Evolutionary conservation across 305 asterid species (phyloP).

Genomic region (Rubia peregrina): DNA sequence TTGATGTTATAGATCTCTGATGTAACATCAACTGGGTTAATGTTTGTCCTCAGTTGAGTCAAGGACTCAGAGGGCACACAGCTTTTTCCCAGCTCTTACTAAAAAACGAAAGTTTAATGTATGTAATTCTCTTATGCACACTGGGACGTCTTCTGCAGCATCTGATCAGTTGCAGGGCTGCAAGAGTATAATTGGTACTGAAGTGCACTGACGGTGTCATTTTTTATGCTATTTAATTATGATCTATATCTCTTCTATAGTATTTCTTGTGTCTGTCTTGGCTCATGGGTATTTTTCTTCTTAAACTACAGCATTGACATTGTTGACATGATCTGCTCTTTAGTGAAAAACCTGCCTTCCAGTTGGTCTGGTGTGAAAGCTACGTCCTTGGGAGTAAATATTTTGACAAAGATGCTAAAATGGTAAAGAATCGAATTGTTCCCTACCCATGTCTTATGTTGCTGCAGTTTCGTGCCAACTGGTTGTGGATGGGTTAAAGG

Average conservation of each 20-base stretch:
- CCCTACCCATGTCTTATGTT: neutral
- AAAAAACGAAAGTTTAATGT: slow-evolving; percentile 16
- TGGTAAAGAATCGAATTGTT: slow-evolving; percentile 43
- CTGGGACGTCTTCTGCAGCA: slow-evolving; percentile 38
- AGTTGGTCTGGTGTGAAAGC: slow-evolving; percentile 48
- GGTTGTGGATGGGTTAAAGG: neutral
- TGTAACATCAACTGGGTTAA: neutral
- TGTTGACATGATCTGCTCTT: slow-evolving; percentile 70
- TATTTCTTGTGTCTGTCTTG: slow-evolving; percentile 14
- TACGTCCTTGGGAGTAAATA: slow-evolving; percentile 79
- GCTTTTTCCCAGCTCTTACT: neutral
- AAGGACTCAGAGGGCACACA: neutral
- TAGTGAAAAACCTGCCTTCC: slow-evolving; percentile 60
- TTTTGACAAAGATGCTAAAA: slow-evolving; percentile 75
- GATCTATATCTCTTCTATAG: neutral
- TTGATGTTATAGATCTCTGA: neutral
- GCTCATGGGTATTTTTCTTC: slow-evolving; percentile 18
- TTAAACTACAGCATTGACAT: slow-evolving; percentile 57
- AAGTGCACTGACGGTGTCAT: slow-evolving; percentile 5
- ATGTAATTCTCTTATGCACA: slow-evolving; percentile 58
- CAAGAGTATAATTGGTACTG: slow-evolving; percentile 43
- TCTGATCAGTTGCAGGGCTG: slow-evolving; percentile 26
- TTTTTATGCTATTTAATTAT: neutral
- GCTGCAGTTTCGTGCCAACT: neutral
- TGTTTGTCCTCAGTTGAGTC: neutral